A percentile compares a stretch with the other conserved stretches of the same genome.
These are phyloP conservation scores for Torrubiellomyces zombiae DNA, from an alignment of 2,329 filamentous ascomycete genomes.

Conservation along the genomic window DNA sequence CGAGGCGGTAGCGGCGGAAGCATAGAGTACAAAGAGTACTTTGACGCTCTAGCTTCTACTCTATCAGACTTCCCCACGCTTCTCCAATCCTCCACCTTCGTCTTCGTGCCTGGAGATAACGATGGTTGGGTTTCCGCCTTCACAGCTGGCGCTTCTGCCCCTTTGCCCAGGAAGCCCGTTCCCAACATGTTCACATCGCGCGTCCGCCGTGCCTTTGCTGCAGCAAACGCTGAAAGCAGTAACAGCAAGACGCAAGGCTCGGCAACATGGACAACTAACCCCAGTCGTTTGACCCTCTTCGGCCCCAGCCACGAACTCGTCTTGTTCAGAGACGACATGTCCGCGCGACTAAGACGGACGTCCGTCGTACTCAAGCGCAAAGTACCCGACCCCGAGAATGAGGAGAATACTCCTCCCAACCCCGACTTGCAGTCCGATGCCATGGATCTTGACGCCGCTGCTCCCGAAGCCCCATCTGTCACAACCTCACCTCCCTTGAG, in stretches of 20 bases:
- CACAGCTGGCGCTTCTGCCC: conserved; percentile 53
- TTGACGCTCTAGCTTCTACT: conserved; percentile 70
- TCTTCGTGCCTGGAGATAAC: conserved; percentile 92
- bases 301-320: conserved; percentile 78
- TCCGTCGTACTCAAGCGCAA: conserved; percentile 50
- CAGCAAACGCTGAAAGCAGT: conserved; percentile 56
- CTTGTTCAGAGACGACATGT: conserved; percentile 75
- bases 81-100: conserved; percentile 63
- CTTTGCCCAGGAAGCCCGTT: conserved; percentile 53
- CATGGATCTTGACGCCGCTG: conserved; percentile 24
- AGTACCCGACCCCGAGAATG: conserved; percentile 16
- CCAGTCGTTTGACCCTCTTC: conserved; percentile 66
- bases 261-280: conserved; percentile 81
- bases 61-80: conserved; percentile 72
- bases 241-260: conserved; percentile 25
- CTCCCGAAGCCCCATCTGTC: conserved; percentile 6
- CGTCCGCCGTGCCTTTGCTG: conserved; percentile 62
- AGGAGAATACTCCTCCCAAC: conserved; percentile 10
- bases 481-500: conserved; percentile 9
- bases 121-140: conserved; percentile 93
- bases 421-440: conserved; percentile 10
- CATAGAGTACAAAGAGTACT: conserved; percentile 94
- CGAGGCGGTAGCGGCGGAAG: conserved; percentile 59
- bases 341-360: conserved; percentile 58
- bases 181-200: conserved; percentile 84